These are phyloP conservation scores for Aciculoconidium aculeatum DNA, from an alignment of 805 yeast species.

Conservation along the genomic window DNA sequence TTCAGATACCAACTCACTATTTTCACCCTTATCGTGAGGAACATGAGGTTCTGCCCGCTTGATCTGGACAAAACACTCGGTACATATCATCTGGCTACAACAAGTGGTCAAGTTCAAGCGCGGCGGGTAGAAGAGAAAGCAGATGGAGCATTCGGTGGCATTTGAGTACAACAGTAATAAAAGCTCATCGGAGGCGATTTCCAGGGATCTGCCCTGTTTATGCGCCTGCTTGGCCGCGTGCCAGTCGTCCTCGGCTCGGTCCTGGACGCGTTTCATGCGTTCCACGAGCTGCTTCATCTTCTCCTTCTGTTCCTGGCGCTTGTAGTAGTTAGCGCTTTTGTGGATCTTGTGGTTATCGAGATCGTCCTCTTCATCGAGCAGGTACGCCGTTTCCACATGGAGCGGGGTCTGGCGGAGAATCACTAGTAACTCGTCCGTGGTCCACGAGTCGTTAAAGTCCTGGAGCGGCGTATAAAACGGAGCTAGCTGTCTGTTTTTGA, in stretches of 20 bases:
- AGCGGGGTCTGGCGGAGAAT: slow-evolving; percentile 46
- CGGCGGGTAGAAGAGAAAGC: slow-evolving; percentile 81
- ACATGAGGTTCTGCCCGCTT: slow-evolving; percentile 90
- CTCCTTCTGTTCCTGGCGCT: slow-evolving; percentile 46
- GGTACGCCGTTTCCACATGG: slow-evolving; percentile 47
- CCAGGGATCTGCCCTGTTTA: slow-evolving; percentile 15
- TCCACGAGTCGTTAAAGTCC: slow-evolving; percentile 69
- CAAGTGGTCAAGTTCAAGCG: slow-evolving; percentile 77
- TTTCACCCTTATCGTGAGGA: slow-evolving; percentile 54
- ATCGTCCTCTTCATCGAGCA: slow-evolving; percentile 53
- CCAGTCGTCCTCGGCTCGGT: slow-evolving; percentile 6
- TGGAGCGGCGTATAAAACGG: slow-evolving; percentile 90
- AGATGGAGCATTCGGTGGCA: slow-evolving; percentile 87
- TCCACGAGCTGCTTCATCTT: slow-evolving; percentile 35
- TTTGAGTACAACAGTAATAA: slow-evolving; percentile 57
- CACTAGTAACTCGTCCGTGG: slow-evolving; percentile 55
- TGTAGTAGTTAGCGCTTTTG: slow-evolving; percentile 39
- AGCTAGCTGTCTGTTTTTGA: slow-evolving; percentile 66
- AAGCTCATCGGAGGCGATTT: slow-evolving; percentile 39
- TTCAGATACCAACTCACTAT: slow-evolving; percentile 72
- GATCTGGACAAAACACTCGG: slow-evolving; percentile 96
- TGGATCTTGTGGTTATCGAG: slow-evolving; percentile 54
- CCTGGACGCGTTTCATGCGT: slow-evolving; percentile 23
- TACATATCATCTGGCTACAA: slow-evolving; percentile 88
- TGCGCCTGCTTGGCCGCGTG: neutral